Evolutionary conservation across 768 basidiomycete species (phyloP), one percentile per base, ranked within the genome.

Genomic region (Suillus subluteus): DNA sequence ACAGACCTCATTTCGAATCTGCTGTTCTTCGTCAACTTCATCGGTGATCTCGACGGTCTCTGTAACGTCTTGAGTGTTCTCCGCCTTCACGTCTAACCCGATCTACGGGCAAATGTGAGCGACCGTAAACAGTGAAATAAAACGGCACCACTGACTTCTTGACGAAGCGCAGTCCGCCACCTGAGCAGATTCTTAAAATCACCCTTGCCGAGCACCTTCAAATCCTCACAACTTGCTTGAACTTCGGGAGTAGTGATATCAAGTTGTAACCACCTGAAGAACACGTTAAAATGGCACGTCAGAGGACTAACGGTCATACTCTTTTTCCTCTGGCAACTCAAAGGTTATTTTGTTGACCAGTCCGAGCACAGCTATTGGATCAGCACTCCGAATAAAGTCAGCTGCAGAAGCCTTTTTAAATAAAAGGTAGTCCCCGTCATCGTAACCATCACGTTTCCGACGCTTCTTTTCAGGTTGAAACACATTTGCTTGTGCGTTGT

Each of bases 391-490:
- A 64, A 99, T 80, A 74, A 96, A 98, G 38, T 92, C 88, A 11
- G 84, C 80, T 5, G 90, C 94, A 21, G 85, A 75, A 23, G 87
- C 79, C 54, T 87, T 82, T 73, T 91, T 92, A 84, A 94, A 98
- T 23, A 98, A 83, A 3, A 89, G 97, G 75, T 95, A 93, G 73
- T 97, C 91, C 30, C 95, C 96, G 44, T 99, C 98, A 16, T 88
- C 94, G 74, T 99, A 99, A 68, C 98, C 98, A 58, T 95, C 95
- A 71, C 98, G 88, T 68, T 92, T 87, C 65, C 98, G 84, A 50
- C 96, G 86, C 78, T 96, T 98, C 82, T 98, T 99, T 79, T 97
- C 96, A 2, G 98, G 98, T 70, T 96, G 94, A 74, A 99, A 99
- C 62, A 99, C 95, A 73, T 95, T 98, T 2, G 91, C 88, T 74